Percentiles rank a stretch among this genome's conserved stretches.
These are phyloP conservation scores for Lenzites betulinus DNA, from an alignment of 768 basidiomycete species.

Conservation along the genomic window DNA sequence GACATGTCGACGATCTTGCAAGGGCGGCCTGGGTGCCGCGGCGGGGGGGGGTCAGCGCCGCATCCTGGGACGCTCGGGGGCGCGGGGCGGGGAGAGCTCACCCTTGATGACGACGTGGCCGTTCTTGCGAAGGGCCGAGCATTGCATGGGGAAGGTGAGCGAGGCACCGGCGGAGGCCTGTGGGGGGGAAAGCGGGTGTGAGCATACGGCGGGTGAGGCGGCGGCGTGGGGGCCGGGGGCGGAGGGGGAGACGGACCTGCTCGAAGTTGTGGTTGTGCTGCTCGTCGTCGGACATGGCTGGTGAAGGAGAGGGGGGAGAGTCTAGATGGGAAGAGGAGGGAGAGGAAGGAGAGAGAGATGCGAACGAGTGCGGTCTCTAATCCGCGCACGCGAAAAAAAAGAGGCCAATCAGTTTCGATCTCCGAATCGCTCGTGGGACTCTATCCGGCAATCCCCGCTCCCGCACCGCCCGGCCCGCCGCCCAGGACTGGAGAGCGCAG, in stretches of 20 bases:
- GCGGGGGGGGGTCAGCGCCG: background rate
- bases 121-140: conserved; percentile 93
- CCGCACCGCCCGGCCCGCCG: too few species aligned
- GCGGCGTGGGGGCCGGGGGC: conserved; percentile 11
- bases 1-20: conserved; percentile 99
- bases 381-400: conserved; percentile 18
- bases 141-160: conserved; percentile 84
- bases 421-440: conserved; percentile 37
- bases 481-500: background rate
- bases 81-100: conserved; percentile 18
- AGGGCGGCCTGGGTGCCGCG: conserved; percentile 61
- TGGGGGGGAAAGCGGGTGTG: conserved; percentile 7
- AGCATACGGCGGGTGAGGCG: conserved; percentile 10
- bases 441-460: conserved; percentile 32
- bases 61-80: background rate
- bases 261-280: conserved; percentile 86
- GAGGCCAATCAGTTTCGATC: conserved; percentile 36
- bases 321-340: conserved; percentile 15
- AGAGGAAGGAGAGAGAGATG: background rate
- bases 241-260: conserved; percentile 67
- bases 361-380: background rate
- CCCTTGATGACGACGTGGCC: conserved; percentile 97
- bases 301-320: conserved; percentile 27
- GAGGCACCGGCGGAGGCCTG: conserved; percentile 78
- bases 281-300: conserved; percentile 88